A percentile compares a stretch with the other conserved stretches of the same genome.
These are phyloP conservation scores for Diplodia seriata DNA, from an alignment of 2,329 filamentous ascomycete genomes.

Conservation along the genomic window DNA sequence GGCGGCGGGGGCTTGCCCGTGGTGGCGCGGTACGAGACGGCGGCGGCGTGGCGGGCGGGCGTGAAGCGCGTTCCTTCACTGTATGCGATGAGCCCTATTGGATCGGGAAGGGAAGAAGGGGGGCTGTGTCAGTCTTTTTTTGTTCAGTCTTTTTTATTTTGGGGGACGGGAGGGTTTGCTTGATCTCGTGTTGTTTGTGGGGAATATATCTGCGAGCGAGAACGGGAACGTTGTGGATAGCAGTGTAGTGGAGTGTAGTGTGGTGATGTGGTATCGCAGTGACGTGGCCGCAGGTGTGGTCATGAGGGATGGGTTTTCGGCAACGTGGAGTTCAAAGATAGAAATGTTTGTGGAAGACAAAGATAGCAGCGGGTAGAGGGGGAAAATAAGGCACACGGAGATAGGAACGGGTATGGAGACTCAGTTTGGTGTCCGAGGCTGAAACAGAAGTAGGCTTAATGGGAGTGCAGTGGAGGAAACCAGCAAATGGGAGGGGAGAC, in stretches of 20 bases:
- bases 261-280: conserved; percentile 8
- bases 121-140: conserved; percentile 16
- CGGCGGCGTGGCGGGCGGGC: conserved; percentile 58
- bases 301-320: background rate
- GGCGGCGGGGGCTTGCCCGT: conserved; percentile 59
- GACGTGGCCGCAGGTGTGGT: conserved; percentile 1
- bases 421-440: background rate
- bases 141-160: background rate
- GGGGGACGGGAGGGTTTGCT: background rate
- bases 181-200: background rate
- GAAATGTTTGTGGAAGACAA: background rate
- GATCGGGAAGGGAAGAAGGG: background rate
- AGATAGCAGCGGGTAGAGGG: conserved; percentile 13
- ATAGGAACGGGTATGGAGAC: background rate
- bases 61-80: conserved; percentile 69
- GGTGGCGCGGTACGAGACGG: conserved; percentile 60
- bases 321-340: conserved; percentile 23
- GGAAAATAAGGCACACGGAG: background rate
- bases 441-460: background rate
- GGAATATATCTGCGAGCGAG: background rate
- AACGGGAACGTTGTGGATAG: background rate
- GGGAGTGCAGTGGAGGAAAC: background rate
- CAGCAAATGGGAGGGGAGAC: background rate
- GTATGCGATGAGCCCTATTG: conserved; percentile 68
- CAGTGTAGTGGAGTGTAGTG: background rate